Percentiles rank a stretch among this genome's conserved stretches.
These are phyloP conservation scores for Oldenlandia corymbosa DNA, from an alignment of 257 asterid species.

Conservation along the genomic window DNA sequence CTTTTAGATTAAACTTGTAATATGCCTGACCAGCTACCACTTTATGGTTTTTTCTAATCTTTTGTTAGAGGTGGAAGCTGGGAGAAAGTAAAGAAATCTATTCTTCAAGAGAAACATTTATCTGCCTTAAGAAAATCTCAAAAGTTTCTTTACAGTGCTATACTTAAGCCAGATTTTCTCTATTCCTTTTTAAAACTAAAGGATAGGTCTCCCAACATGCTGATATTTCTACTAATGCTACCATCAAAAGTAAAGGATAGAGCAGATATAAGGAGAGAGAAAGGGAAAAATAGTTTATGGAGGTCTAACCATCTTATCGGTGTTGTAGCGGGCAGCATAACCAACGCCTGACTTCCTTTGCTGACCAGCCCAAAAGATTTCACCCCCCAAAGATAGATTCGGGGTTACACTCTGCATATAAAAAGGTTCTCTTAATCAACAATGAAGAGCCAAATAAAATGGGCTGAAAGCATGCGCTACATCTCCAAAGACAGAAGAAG, in stretches of 20 bases:
- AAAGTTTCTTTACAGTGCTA: no score
- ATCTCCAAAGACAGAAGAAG: not conserved
- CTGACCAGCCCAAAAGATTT: constrained; percentile 96
- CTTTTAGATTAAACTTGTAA: no score
- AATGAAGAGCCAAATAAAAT: not conserved
- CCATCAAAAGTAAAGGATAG: not conserved
- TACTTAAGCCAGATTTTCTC: no score
- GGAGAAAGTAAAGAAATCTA: no score
- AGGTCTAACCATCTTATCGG: constrained; percentile 61
- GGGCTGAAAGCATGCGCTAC: not conserved
- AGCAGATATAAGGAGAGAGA: not conserved
- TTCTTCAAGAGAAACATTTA: no score
- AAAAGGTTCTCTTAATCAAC: constrained; percentile 8
- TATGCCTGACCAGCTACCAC: no score
- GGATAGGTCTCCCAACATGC: not conserved
- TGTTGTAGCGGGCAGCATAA: constrained; percentile 85
- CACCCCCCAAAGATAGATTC: constrained; percentile 81
- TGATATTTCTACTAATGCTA: not conserved
- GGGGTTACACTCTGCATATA: constrained; percentile 71
- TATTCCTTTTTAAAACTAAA: not conserved
- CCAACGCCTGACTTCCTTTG: constrained; percentile 91
- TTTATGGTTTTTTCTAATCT: no score
- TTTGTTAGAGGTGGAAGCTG: no score
- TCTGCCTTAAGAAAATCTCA: no score
- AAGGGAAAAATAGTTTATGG: not conserved